A percentile compares a stretch with the other conserved stretches of the same genome.
Conservation (phyloP, 75 land plant genomes). For the Isoetes taiwanensis region DNA sequence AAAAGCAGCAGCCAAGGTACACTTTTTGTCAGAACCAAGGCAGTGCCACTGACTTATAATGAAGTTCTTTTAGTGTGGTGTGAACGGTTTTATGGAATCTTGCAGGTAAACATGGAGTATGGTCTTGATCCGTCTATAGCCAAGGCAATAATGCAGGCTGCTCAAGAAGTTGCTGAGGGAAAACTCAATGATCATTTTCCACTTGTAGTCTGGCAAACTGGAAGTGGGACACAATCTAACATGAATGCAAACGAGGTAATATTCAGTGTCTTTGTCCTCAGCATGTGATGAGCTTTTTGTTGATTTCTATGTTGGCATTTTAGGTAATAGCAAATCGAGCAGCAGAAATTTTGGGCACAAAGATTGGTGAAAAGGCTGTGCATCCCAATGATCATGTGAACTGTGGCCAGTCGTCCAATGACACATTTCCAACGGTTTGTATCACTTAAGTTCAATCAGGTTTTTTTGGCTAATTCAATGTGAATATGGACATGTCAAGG, state of each 20-base stretch:
- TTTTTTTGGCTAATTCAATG: background rate
- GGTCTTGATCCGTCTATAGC: slow-evolving; percentile 77
- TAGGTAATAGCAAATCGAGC: slow-evolving; percentile 99
- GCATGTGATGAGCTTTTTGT: background rate
- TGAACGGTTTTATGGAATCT: background rate
- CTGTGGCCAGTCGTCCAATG: slow-evolving; percentile 88
- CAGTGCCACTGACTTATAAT: background rate
- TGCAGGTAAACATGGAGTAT: slow-evolving; percentile 86
- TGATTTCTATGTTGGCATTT: background rate
- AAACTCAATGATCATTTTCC: slow-evolving; percentile 88
- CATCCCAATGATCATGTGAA: slow-evolving; percentile 99
- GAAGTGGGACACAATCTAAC: slow-evolving; percentile 97
- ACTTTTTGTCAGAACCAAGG: slow-evolving; percentile 1
- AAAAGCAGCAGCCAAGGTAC: slow-evolving; percentile 89
- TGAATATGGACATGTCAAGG: too few species aligned
- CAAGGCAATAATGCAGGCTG: slow-evolving; percentile 84
- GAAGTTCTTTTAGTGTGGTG: background rate
- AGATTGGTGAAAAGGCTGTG: slow-evolving; percentile 71
- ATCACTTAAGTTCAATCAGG: background rate
- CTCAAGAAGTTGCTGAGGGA: slow-evolving; percentile 93
- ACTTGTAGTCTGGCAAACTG: slow-evolving; percentile 97
- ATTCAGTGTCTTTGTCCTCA: background rate
- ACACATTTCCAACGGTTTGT: slow-evolving; percentile 90
- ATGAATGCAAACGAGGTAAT: slow-evolving; percentile 98
- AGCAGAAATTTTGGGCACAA: slow-evolving; percentile 75